Evolutionary conservation across 2,329 filamentous ascomycete species (phyloP).

Genomic region (Hypoxylon sp.): DNA sequence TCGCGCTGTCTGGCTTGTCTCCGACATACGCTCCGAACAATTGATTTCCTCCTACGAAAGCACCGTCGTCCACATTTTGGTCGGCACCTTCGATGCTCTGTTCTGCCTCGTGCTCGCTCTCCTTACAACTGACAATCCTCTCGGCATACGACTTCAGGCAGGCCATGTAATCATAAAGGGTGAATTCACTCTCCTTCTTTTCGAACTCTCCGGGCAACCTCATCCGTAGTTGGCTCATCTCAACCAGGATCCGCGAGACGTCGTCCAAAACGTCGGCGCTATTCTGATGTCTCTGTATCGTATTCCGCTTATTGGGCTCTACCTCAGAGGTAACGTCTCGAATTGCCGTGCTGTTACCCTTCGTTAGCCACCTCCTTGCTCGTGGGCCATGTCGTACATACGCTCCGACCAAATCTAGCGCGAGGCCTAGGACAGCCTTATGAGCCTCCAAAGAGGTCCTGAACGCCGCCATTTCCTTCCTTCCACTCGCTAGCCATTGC

Average conservation of each 20-base stretch:
- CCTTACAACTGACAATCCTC: conserved; percentile 43
- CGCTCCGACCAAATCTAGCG: conserved; percentile 57
- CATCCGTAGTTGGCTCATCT: conserved; percentile 52
- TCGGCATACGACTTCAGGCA: conserved; percentile 74
- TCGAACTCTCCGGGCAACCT: conserved; percentile 62
- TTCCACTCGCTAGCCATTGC: conserved; percentile 54
- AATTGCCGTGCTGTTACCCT: conserved; percentile 44
- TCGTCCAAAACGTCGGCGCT: conserved; percentile 49
- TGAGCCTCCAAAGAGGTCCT: conserved; percentile 55
- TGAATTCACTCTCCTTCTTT: conserved; percentile 75
- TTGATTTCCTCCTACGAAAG: conserved; percentile 47
- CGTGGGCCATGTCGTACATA: conserved; percentile 46
- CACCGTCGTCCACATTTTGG: conserved; percentile 40
- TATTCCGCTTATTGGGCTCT: conserved; percentile 42
- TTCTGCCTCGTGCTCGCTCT: conserved; percentile 41
- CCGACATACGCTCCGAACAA: conserved; percentile 52
- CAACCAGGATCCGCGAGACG: conserved; percentile 51
- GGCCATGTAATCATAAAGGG: conserved; percentile 76
- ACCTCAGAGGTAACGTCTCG: conserved; percentile 43
- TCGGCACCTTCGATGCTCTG: conserved; percentile 18
- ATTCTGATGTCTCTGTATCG: conserved; percentile 41
- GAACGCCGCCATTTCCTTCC: conserved; percentile 51
- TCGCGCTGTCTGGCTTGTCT: conserved; percentile 57
- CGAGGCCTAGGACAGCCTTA: conserved; percentile 55
- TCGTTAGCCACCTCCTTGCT: conserved; percentile 36